phyloP scores from a whole-genome alignment of 2,329 filamentous ascomycete species.

The Didymella pomorum region DNA sequence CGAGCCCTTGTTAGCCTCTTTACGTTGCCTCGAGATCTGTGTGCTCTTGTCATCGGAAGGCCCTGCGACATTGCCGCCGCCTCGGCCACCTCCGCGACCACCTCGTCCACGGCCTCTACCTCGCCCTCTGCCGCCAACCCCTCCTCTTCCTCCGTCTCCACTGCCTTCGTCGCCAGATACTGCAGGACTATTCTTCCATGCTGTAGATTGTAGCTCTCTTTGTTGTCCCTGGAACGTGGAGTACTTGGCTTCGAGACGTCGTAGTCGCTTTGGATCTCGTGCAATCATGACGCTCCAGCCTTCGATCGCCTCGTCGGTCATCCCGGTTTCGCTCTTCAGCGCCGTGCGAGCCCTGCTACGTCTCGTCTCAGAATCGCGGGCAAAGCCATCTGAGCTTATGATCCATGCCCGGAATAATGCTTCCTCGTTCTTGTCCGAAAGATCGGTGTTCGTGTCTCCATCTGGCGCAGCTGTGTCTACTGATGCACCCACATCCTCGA shows the following conservation, averaged over 20 bases:
- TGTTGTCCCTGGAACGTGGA: conserved; percentile 72
- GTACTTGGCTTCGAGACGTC: conserved; percentile 75
- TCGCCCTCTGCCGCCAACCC: conserved; percentile 50
- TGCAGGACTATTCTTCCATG: conserved; percentile 63
- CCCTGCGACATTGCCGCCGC: conserved; percentile 67
- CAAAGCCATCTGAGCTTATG: conserved; percentile 70
- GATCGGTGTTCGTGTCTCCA: conserved; percentile 63
- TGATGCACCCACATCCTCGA: conserved; percentile 87
- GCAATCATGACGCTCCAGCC: conserved; percentile 90
- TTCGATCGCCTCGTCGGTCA: conserved; percentile 94
- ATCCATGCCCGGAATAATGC: conserved; percentile 77
- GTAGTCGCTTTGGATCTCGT: conserved; percentile 73
- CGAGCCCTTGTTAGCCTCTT: conserved; percentile 83
- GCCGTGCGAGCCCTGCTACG: conserved; percentile 68
- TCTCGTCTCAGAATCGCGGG: conserved; percentile 73
- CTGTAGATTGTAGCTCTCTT: conserved; percentile 68
- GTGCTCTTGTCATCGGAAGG: conserved; percentile 74
- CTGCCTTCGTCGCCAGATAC: conserved; percentile 63
- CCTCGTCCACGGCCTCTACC: conserved; percentile 48
- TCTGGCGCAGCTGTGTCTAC: conserved; percentile 69
- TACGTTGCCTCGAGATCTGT: conserved; percentile 73
- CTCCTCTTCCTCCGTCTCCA: conserved; percentile 54
- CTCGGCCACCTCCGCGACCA: conserved; percentile 45
- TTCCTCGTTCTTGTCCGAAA: conserved; percentile 69
- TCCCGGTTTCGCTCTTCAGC: conserved; percentile 77